Percentiles rank a stretch among this genome's conserved stretches.
These are phyloP conservation scores for Diaporthe humulicola DNA, from an alignment of 2,329 filamentous ascomycete genomes.

Conservation along the genomic window DNA sequence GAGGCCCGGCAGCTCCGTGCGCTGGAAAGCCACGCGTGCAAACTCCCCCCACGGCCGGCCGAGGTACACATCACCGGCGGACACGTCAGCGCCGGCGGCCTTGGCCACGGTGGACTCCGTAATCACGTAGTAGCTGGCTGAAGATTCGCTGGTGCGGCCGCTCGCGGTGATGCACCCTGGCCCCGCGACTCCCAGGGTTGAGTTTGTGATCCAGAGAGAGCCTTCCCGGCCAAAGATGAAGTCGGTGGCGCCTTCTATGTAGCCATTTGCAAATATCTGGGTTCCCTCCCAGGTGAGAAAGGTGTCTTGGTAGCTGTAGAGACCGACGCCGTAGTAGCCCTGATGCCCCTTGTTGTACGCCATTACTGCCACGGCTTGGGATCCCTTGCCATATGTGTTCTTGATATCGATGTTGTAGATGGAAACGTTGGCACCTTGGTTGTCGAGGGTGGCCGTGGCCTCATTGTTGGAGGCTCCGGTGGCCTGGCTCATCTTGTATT, in stretches of 20 bases:
- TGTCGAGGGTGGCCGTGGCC: slow-evolving; percentile 58
- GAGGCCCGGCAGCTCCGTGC: slow-evolving; percentile 58
- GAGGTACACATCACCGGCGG: slow-evolving; percentile 59
- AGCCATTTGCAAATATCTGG: slow-evolving; percentile 66
- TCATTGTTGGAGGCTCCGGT: slow-evolving; percentile 41
- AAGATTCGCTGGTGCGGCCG: slow-evolving; percentile 53
- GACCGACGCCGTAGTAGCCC: slow-evolving; percentile 68
- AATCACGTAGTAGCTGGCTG: slow-evolving; percentile 66
- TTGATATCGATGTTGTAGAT: slow-evolving; percentile 69
- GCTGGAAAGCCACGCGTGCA: slow-evolving; percentile 64
- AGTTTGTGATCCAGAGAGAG: slow-evolving; percentile 65
- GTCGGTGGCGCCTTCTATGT: slow-evolving; percentile 68
- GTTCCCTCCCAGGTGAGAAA: slow-evolving; percentile 61
- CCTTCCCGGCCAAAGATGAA: slow-evolving; percentile 71
- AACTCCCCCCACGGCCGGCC: slow-evolving; percentile 66
- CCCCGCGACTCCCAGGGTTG: slow-evolving; percentile 61
- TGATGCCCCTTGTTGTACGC: slow-evolving; percentile 62
- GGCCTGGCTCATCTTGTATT: slow-evolving; percentile 22
- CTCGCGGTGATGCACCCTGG: slow-evolving; percentile 60
- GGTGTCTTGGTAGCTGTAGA: slow-evolving; percentile 70
- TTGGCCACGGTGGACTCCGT: slow-evolving; percentile 62
- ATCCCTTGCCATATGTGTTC: slow-evolving; percentile 61
- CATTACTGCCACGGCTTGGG: slow-evolving; percentile 65
- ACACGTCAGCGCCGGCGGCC: slow-evolving; percentile 52
- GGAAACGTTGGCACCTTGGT: slow-evolving; percentile 58